phyloP scores from a whole-genome alignment of 2,329 filamentous ascomycete species.

The Raffaelea ambrosiae region DNA sequence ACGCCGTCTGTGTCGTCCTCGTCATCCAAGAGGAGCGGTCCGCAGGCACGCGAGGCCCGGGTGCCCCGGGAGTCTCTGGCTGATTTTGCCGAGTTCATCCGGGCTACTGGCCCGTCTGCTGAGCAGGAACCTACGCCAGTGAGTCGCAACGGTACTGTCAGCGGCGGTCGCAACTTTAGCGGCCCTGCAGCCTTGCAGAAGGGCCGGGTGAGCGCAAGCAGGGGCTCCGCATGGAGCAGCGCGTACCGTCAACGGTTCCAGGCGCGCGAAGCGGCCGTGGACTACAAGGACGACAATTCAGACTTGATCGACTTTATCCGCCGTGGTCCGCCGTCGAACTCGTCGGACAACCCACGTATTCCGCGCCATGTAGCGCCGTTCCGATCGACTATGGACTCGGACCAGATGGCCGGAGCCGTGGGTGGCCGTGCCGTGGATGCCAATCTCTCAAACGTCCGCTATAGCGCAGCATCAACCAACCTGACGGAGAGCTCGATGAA shows the following conservation, averaged over 20 bases:
- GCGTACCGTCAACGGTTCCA: constrained; percentile 44
- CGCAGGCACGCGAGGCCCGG: constrained; percentile 62
- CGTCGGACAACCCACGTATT: constrained; percentile 58
- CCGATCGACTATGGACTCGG: constrained; percentile 76
- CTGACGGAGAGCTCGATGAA: constrained; percentile 62
- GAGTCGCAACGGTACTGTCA: not conserved
- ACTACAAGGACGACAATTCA: constrained; percentile 59
- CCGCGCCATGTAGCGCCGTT: constrained; percentile 79
- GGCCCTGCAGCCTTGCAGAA: constrained; percentile 20
- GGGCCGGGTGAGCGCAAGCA: constrained; percentile 29
- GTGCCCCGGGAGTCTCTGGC: constrained; percentile 61
- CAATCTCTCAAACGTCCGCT: constrained; percentile 45
- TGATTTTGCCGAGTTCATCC: constrained; percentile 86
- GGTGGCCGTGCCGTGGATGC: constrained; percentile 51
- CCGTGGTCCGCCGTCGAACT: constrained; percentile 59
- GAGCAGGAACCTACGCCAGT: not conserved
- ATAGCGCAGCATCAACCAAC: constrained; percentile 48
- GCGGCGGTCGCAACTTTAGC: constrained; percentile 23
- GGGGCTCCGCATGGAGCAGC: constrained; percentile 21
- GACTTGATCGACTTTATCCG: constrained; percentile 95
- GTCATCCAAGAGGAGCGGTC: constrained; percentile 20
- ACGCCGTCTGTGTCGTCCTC: constrained; percentile 8
- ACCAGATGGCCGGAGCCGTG: constrained; percentile 53
- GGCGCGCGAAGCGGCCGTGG: constrained; percentile 62
- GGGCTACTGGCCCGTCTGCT: constrained; percentile 66